Percentiles rank a stretch among this genome's conserved stretches.
Evolutionary conservation across 352 stramenopile species (phyloP).

Genomic region (Phytophthora pluvialis): DNA sequence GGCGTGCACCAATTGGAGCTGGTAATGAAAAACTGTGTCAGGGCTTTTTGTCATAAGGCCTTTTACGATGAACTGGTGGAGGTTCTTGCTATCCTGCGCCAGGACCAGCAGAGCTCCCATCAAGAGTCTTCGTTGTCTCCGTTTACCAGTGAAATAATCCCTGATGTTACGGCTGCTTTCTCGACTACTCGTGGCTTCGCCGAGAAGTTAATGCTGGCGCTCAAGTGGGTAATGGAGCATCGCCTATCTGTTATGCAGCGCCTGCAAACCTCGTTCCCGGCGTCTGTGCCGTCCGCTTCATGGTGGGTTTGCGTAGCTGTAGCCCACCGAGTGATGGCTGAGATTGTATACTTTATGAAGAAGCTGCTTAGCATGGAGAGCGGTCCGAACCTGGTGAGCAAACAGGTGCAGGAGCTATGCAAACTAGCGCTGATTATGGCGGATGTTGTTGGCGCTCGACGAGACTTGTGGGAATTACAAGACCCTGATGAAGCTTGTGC

Average conservation of each 20-base stretch:
- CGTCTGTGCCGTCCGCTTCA: slow-evolving; percentile 48
- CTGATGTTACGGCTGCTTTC: slow-evolving; percentile 42
- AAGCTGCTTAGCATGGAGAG: slow-evolving; percentile 57
- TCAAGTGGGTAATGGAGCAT: slow-evolving; percentile 66
- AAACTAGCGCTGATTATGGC: slow-evolving; percentile 63
- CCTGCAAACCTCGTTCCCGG: slow-evolving; percentile 28
- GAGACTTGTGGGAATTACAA: slow-evolving; percentile 49
- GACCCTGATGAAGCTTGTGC: slow-evolving; percentile 40
- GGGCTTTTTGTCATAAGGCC: slow-evolving; percentile 47
- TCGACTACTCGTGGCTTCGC: slow-evolving; percentile 49
- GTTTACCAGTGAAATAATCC: slow-evolving; percentile 43
- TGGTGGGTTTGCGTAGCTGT: slow-evolving; percentile 68
- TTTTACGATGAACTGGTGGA: slow-evolving; percentile 64
- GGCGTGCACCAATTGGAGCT: slow-evolving; percentile 63
- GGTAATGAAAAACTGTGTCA: slow-evolving; percentile 64
- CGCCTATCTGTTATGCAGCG: slow-evolving; percentile 36
- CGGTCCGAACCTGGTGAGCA: slow-evolving; percentile 38
- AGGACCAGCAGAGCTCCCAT: slow-evolving; percentile 22
- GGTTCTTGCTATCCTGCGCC: slow-evolving; percentile 44
- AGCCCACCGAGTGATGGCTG: slow-evolving; percentile 55
- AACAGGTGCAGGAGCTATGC: slow-evolving; percentile 59
- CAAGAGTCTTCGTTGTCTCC: slow-evolving; percentile 16
- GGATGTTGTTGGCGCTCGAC: slow-evolving; percentile 52
- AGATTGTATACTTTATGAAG: slow-evolving; percentile 65
- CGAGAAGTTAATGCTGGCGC: slow-evolving; percentile 42